These are phyloP conservation scores for Talaromyces sp. DNA, from an alignment of 2,329 filamentous ascomycete species.

Conservation along the genomic window DNA sequence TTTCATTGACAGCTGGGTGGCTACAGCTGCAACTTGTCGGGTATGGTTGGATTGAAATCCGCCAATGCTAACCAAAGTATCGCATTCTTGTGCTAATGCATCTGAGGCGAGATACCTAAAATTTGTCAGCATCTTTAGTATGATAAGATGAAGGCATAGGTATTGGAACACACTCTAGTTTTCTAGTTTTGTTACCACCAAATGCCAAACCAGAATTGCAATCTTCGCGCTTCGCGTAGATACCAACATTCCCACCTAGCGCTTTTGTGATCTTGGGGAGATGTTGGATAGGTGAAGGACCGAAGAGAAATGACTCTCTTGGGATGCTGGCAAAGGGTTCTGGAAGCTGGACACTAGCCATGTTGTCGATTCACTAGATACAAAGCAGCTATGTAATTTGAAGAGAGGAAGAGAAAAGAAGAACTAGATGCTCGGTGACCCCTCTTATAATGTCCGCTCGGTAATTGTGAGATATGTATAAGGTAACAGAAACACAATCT, in stretches of 20 bases:
- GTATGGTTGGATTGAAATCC: slow-evolving; percentile 70
- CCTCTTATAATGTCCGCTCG: not conserved
- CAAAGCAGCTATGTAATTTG: not conserved
- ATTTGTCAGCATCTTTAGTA: not conserved
- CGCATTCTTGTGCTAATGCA: slow-evolving; percentile 54
- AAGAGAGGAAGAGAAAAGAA: not conserved
- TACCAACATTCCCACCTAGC: slow-evolving; percentile 56
- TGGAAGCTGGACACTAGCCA: slow-evolving; percentile 44
- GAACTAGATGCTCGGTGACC: too few species aligned
- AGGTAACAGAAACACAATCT: not conserved
- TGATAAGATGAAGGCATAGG: too few species aligned
- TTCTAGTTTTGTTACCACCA: slow-evolving; percentile 67
- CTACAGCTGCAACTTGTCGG: slow-evolving; percentile 62
- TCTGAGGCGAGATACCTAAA: slow-evolving; percentile 59
- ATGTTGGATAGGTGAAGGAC: slow-evolving; percentile 65
- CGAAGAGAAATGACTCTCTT: slow-evolving; percentile 60
- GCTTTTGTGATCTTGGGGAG: slow-evolving; percentile 63
- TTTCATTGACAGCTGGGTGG: slow-evolving; percentile 54
- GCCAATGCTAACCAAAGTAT: slow-evolving; percentile 64
- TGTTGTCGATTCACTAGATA: too few species aligned
- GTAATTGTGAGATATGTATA: not conserved
- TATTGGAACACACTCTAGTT: slow-evolving; percentile 50
- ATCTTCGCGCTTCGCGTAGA: slow-evolving; percentile 71
- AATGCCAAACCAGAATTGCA: slow-evolving; percentile 65
- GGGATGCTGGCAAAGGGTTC: slow-evolving; percentile 63